Evolutionary conservation across 1,139 yeast species (phyloP).

Genomic region (Nakaseomyces uthaithaninus): DNA sequence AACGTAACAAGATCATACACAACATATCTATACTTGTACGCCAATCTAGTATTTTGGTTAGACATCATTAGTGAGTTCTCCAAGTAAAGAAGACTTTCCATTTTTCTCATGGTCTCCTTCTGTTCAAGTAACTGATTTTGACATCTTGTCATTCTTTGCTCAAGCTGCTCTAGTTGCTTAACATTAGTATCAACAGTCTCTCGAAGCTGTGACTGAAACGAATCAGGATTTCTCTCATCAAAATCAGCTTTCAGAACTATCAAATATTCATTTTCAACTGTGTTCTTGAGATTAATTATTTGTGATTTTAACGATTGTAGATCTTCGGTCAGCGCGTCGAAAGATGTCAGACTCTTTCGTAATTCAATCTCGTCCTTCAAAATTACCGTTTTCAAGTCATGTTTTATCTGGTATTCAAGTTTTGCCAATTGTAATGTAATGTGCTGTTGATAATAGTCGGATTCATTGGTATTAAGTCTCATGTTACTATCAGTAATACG

Average conservation of each 20-base stretch:
- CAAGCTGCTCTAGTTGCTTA: constrained; percentile 15
- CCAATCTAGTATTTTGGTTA: constrained; percentile 16
- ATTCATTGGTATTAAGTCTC: constrained; percentile 14
- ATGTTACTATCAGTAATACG: constrained; percentile 9
- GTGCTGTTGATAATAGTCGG: constrained; percentile 15
- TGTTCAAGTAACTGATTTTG: constrained; percentile 45
- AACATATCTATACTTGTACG: constrained; percentile 20
- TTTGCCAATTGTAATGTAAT: constrained; percentile 16
- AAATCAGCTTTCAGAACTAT: constrained; percentile 15
- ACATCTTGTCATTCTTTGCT: constrained; percentile 16
- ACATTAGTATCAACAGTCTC: constrained; percentile 12
- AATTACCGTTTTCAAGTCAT: constrained; percentile 13
- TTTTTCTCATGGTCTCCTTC: constrained; percentile 61
- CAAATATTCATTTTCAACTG: constrained; percentile 14
- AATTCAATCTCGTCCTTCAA: constrained; percentile 16
- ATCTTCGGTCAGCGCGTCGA: constrained; percentile 15
- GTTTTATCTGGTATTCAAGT: constrained; percentile 16
- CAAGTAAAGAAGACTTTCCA: constrained; percentile 19
- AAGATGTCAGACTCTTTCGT: constrained; percentile 12
- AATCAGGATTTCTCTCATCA: constrained; percentile 12
- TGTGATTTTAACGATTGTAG: constrained; percentile 11
- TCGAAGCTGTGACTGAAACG: constrained; percentile 16
- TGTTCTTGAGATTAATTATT: constrained; percentile 11
- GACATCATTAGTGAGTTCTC: constrained; percentile 22
- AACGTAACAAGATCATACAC: constrained; percentile 18